A percentile compares a stretch with the other conserved stretches of the same genome.
phyloP scores from a whole-genome alignment of 768 basidiomycete species.

The Tulasnella sp. region DNA sequence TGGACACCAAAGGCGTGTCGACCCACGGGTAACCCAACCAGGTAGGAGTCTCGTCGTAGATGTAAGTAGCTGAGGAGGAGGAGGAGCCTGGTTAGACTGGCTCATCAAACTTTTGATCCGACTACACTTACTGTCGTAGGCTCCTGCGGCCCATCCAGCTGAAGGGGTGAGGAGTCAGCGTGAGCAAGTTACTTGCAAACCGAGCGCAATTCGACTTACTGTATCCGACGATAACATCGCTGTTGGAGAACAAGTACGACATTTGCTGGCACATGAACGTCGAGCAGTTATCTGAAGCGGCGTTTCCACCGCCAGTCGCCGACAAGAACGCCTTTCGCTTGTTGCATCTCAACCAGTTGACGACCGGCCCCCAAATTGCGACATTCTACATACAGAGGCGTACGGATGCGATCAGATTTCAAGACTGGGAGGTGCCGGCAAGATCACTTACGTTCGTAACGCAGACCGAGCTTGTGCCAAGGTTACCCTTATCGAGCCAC shows the following conservation, averaged over 20 bases:
- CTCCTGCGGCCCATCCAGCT: constrained; percentile 9
- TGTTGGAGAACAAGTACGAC: neutral
- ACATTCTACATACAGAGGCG: neutral
- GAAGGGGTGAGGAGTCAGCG: neutral
- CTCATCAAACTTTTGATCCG: too few species aligned
- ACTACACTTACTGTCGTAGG: neutral
- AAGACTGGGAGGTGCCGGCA: neutral
- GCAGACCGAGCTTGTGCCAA: constrained; percentile 34
- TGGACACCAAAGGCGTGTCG: neutral
- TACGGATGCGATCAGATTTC: neutral
- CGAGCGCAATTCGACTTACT: too few species aligned
- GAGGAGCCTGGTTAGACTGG: too few species aligned
- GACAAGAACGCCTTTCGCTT: constrained; percentile 6
- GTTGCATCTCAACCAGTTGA: neutral
- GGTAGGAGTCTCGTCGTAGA: constrained; percentile 5
- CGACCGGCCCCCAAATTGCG: neutral
- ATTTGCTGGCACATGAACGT: constrained; percentile 6
- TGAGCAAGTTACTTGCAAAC: neutral
- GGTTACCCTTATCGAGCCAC: constrained; percentile 36
- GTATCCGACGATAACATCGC: constrained; percentile 9
- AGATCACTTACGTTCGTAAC: constrained; percentile 22
- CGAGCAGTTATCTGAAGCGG: neutral
- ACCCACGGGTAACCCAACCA: neutral
- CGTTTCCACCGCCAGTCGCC: constrained; percentile 7
- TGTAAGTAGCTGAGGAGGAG: neutral